phyloP scores from a whole-genome alignment of 2,329 filamentous ascomycete genomes.

The Phaeosphaeriaceae sp. region DNA sequence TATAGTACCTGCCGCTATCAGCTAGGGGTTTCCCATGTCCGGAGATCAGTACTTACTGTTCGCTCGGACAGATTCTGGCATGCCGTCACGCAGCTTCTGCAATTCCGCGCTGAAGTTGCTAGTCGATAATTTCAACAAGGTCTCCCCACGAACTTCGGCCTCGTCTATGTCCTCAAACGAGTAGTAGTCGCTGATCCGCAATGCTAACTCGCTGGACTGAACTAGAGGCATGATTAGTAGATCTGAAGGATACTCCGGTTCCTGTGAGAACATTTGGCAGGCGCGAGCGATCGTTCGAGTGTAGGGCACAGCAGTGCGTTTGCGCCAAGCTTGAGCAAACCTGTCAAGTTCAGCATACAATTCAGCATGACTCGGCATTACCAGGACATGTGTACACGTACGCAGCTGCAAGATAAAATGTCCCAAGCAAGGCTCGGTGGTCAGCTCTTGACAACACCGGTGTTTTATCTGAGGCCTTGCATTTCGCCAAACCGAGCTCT shows the following conservation, averaged over 20 bases:
- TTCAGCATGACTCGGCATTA: not conserved
- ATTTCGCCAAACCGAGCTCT: constrained; percentile 35
- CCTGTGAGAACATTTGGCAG: constrained; percentile 13
- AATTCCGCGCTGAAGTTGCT: constrained; percentile 24
- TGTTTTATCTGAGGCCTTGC: not conserved
- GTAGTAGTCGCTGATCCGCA: constrained; percentile 25
- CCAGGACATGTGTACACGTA: constrained; percentile 10
- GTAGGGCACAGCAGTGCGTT: constrained; percentile 15
- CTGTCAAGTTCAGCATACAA: constrained; percentile 8
- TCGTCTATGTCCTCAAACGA: constrained; percentile 30
- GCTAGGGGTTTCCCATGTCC: not conserved
- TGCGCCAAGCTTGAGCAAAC: constrained; percentile 31
- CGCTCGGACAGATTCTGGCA: not conserved
- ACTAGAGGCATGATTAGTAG: constrained; percentile 23
- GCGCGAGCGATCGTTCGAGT: constrained; percentile 25
- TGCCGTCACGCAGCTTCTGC: constrained; percentile 10
- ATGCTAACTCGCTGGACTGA: constrained; percentile 19
- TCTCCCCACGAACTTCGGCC: constrained; percentile 24
- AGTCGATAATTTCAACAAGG: constrained; percentile 18
- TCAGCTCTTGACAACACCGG: constrained; percentile 11
- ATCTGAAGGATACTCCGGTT: constrained; percentile 17
- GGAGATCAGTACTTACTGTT: constrained; percentile 6
- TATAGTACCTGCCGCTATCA: not conserved
- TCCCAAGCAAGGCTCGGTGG: constrained; percentile 28
- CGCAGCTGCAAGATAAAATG: constrained; percentile 21